Conservation (phyloP, 2,329 filamentous ascomycete genomes). For the Aspergillus brunneoviolaceus region DNA sequence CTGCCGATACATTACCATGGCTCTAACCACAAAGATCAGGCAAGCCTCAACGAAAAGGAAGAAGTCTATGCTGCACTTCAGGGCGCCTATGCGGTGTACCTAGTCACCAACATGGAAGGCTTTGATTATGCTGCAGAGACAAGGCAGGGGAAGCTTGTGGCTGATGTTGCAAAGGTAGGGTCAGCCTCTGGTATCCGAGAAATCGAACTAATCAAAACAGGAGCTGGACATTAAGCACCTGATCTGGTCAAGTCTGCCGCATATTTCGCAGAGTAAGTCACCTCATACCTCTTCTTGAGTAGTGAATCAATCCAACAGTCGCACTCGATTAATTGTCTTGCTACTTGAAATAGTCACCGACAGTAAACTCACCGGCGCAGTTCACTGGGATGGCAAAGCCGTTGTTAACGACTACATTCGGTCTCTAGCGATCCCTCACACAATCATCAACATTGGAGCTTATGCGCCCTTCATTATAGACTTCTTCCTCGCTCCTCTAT, state of each 20-base stretch:
- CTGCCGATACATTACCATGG: too few species aligned
- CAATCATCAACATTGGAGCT: conserved; percentile 17
- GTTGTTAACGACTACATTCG: conserved; percentile 54
- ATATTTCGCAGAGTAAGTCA: too few species aligned
- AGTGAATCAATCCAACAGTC: too few species aligned
- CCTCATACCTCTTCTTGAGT: too few species aligned
- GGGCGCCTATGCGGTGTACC: conserved; percentile 41
- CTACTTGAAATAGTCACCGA: conserved; percentile 20
- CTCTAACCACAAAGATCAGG: too few species aligned
- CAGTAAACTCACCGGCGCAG: conserved; percentile 30
- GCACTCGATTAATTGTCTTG: neutral
- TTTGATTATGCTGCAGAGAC: conserved; percentile 12
- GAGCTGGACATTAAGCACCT: too few species aligned
- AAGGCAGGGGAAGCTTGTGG: conserved; percentile 22
- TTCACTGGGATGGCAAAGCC: conserved; percentile 58
- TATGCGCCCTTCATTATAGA: conserved; percentile 10
- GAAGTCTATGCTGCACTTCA: neutral
- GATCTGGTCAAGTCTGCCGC: too few species aligned
- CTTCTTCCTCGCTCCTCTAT: neutral
- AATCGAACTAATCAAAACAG: neutral
- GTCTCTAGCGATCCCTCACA: conserved; percentile 13
- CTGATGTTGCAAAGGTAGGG: conserved; percentile 24
- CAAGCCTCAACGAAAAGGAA: too few species aligned
- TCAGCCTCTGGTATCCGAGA: conserved; percentile 12
- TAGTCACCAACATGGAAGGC: conserved; percentile 2